A percentile compares a stretch with the other conserved stretches of the same genome.
phyloP scores from a whole-genome alignment of 495 filamentous ascomycete genomes.

The Cercophora samala region DNA sequence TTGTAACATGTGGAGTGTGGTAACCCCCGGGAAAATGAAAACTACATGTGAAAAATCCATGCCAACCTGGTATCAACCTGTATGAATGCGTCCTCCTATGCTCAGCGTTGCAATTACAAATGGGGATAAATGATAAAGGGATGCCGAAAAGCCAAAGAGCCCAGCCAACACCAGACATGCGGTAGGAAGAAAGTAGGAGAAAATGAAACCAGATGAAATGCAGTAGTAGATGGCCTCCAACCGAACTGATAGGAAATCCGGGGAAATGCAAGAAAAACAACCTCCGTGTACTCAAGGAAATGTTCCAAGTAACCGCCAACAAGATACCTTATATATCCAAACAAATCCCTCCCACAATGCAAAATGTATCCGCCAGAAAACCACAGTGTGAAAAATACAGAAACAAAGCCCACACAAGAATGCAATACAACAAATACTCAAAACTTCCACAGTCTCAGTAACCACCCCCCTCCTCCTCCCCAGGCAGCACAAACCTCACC shows the following conservation, averaged over 20 bases:
- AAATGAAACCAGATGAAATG: not conserved
- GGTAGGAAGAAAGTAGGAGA: not conserved
- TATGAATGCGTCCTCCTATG: not conserved
- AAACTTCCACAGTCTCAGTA: conserved; percentile 11
- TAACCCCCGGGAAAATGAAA: not conserved
- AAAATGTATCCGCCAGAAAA: not conserved
- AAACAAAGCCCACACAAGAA: not conserved
- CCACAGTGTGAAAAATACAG: not conserved
- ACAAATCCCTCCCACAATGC: too few relatives aligned
- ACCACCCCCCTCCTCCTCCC: conserved; percentile 22
- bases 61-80: conserved; percentile 4
- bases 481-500: conserved; percentile 49
- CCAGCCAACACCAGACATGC: conserved; percentile 4
- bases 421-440: not conserved
- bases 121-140: not conserved
- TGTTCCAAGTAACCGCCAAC: too few relatives aligned
- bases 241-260: too few relatives aligned
- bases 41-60: not conserved
- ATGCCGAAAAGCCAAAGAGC: not conserved
- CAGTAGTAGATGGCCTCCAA: not conserved
- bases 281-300: not conserved
- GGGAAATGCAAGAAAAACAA: not conserved
- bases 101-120: not conserved
- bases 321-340: too few relatives aligned
- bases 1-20: not conserved